phyloP scores from a whole-genome alignment of 1,284 basidiomycete genomes.

The Melampsora americana region DNA sequence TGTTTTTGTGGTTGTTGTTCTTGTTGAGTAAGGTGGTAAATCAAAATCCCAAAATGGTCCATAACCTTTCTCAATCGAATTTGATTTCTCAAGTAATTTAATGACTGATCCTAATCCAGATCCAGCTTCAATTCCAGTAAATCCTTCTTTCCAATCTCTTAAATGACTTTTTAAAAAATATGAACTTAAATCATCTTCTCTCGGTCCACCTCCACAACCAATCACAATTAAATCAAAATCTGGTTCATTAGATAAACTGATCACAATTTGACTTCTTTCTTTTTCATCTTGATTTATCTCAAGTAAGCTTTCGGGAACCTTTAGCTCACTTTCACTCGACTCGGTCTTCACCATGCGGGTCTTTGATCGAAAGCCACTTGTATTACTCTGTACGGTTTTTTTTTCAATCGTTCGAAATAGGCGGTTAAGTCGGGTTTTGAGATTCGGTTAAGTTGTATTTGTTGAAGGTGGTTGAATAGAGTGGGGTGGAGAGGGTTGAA shows the following conservation, averaged over 20 bases:
- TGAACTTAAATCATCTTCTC: slow-evolving; percentile 55
- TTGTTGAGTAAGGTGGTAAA: neutral
- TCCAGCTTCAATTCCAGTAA: slow-evolving; percentile 54
- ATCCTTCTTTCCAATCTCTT: slow-evolving; percentile 52
- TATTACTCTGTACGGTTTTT: no score
- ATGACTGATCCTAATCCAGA: slow-evolving; percentile 50
- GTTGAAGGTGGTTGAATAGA: no score
- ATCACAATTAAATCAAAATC: slow-evolving; percentile 47
- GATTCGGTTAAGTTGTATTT: no score
- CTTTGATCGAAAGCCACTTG: no score
- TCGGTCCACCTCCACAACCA: slow-evolving; percentile 56
- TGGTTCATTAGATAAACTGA: slow-evolving; percentile 40
- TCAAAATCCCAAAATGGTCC: slow-evolving; percentile 46
- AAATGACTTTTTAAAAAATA: slow-evolving; percentile 55
- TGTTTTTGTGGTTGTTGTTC: slow-evolving; percentile 27
- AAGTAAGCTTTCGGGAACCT: no score
- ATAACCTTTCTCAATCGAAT: slow-evolving; percentile 8
- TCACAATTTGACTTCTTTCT: no score
- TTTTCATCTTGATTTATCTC: no score
- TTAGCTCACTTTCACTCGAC: no score
- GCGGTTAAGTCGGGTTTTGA: no score
- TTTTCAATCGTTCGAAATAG: no score
- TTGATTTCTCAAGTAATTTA: slow-evolving; percentile 3
- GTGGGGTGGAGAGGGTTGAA: no score
- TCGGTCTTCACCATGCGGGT: no score